Conservation (phyloP, 208 protist genomes). For the Lotmaria passim region DNA sequence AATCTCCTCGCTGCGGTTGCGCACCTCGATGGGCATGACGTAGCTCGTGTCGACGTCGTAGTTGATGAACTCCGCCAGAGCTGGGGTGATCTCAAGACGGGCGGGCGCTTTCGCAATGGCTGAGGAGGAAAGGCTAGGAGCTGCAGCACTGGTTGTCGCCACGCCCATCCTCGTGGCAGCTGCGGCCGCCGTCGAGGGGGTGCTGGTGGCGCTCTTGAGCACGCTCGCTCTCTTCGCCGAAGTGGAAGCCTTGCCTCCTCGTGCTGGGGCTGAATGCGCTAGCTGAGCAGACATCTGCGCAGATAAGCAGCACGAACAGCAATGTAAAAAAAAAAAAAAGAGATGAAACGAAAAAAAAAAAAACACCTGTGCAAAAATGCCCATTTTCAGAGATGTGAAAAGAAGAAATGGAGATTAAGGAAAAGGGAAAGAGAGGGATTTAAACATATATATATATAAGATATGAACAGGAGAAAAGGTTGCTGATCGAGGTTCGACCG, state of each 20-base stretch:
- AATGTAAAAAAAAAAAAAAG: conserved; percentile 1
- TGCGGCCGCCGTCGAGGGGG: no score
- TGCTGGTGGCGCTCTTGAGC: neutral
- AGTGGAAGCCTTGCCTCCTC: neutral
- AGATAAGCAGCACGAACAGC: neutral
- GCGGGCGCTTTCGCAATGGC: neutral
- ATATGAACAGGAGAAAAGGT: neutral
- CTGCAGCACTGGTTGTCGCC: neutral
- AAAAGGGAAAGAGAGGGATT: conserved; percentile 1
- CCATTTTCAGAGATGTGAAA: neutral
- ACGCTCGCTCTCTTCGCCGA: neutral
- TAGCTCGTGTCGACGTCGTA: conserved; percentile 89
- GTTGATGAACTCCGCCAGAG: conserved; percentile 81
- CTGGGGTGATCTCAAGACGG: conserved; percentile 51
- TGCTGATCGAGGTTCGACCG: no score
- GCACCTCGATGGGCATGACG: conserved; percentile 84
- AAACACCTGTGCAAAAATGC: neutral
- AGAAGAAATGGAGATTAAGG: neutral
- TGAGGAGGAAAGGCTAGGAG: neutral
- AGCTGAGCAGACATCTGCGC: neutral
- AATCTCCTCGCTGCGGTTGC: conserved; percentile 65
- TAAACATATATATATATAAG: neutral
- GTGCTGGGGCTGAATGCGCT: neutral
- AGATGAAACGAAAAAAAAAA: conserved; percentile 2
- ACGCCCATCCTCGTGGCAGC: neutral